Percentiles rank a stretch among this genome's conserved stretches.
Evolutionary conservation across 306 rosid genomes (phyloP).

Genomic region (Psophocarpus tetragonolobus): DNA sequence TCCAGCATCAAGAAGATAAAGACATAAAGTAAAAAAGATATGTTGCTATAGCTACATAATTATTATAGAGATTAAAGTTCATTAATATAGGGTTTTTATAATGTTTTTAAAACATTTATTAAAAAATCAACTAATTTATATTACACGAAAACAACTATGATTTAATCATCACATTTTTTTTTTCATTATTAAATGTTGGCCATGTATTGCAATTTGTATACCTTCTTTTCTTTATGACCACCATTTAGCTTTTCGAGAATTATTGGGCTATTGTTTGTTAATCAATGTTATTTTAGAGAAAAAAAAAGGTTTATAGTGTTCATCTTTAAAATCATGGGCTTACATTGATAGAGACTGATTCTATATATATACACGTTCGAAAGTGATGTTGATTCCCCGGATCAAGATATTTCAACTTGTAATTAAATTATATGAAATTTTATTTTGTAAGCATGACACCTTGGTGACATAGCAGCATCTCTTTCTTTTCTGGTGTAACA

Average conservation of each 20-base stretch:
- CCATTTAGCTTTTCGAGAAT: slow-evolving; percentile 32
- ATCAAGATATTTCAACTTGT: slow-evolving; percentile 34
- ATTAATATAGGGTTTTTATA: too few species aligned
- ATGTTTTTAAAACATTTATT: too few species aligned
- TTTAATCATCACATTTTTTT: too few species aligned
- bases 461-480: slow-evolving; percentile 37
- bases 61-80: too few species aligned
- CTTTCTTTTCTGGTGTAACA: not conserved
- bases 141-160: too few species aligned
- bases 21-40: slow-evolving; percentile 22
- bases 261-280: slow-evolving; percentile 21
- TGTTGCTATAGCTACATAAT: slow-evolving; percentile 10
- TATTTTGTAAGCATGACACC: slow-evolving; percentile 48
- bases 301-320: slow-evolving; percentile 20
- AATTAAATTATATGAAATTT: not conserved
- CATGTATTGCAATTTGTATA: slow-evolving; percentile 31
- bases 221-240: slow-evolving; percentile 46
- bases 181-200: too few species aligned
- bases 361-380: slow-evolving; percentile 40
- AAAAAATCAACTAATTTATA: too few species aligned
- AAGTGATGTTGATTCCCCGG: slow-evolving; percentile 39
- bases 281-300: slow-evolving; percentile 2
- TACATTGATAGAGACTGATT: too few species aligned
- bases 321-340: too few species aligned
- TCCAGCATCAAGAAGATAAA: slow-evolving; percentile 30